Conservation (phyloP, 2,329 filamentous ascomycete genomes). For the Falciphora oryzae region DNA sequence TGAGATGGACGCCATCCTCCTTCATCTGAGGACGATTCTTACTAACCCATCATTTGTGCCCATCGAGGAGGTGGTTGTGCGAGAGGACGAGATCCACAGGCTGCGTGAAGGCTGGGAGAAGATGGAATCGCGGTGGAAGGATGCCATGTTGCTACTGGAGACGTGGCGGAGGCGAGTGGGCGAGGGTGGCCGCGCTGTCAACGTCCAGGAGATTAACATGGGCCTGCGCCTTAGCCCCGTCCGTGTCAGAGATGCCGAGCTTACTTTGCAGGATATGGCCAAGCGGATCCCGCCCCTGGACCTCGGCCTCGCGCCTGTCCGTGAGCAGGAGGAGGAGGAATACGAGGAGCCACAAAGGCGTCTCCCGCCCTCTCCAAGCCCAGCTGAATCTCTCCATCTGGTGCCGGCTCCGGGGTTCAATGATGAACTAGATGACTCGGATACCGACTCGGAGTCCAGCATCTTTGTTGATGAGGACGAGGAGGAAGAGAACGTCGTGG, state of each 20-base stretch:
- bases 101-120: conserved; percentile 84
- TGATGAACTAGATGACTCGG: conserved; percentile 22
- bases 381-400: conserved; percentile 33
- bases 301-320: conserved; percentile 22
- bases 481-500: conserved; percentile 39
- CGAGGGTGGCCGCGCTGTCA: conserved; percentile 61
- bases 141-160: conserved; percentile 86
- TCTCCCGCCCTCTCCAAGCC: conserved; percentile 23
- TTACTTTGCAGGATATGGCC: conserved; percentile 34
- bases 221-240: conserved; percentile 60
- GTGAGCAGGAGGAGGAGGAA: conserved; percentile 19
- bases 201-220: conserved; percentile 62
- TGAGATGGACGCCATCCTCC: conserved; percentile 72
- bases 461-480: conserved; percentile 39
- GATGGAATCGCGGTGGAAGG: conserved; percentile 87
- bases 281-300: conserved; percentile 25
- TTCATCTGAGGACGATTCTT: conserved; percentile 75
- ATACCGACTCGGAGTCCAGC: conserved; percentile 34
- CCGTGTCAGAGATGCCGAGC: conserved; percentile 45
- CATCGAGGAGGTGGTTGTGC: conserved; percentile 86
- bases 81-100: conserved; percentile 83
- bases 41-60: conserved; percentile 96
- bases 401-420: conserved; percentile 30
- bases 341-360: conserved; percentile 14
- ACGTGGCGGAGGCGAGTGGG: conserved; percentile 83